A percentile compares a stretch with the other conserved stretches of the same genome.
Evolutionary conservation across 495 filamentous ascomycete genomes (phyloP).

Genomic region (Podospora pseudopauciseta): DNA sequence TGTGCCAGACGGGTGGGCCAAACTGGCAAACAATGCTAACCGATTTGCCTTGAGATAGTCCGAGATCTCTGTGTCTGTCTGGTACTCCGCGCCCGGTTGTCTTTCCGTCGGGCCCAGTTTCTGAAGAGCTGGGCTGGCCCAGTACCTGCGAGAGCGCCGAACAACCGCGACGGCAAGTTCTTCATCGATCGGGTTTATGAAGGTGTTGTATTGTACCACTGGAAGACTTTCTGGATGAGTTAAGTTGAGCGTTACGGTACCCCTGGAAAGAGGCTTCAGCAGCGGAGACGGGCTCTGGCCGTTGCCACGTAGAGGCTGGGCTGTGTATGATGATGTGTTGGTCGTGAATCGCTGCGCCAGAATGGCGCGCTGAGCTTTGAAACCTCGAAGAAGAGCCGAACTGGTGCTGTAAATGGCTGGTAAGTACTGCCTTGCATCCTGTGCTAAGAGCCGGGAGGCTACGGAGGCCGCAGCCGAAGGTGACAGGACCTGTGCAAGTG

Average conservation of each 20-base stretch:
- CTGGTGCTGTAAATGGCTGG: slow-evolving; percentile 17
- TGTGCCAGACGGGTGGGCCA: slow-evolving; percentile 34
- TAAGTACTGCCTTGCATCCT: slow-evolving; percentile 18
- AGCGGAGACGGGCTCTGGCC: slow-evolving; percentile 21
- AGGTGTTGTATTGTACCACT: slow-evolving; percentile 31
- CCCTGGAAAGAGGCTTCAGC: slow-evolving; percentile 39
- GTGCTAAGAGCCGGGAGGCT: slow-evolving; percentile 15
- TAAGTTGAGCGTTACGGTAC: slow-evolving; percentile 35
- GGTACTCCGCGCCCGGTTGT: slow-evolving; percentile 46
- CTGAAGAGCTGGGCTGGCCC: slow-evolving; percentile 39
- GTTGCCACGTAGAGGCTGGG: slow-evolving; percentile 27
- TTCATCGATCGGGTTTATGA: slow-evolving; percentile 35
- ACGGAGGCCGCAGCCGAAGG: slow-evolving; percentile 9
- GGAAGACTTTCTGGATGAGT: slow-evolving; percentile 29
- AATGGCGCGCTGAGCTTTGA: slow-evolving; percentile 21
- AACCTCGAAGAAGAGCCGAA: slow-evolving; percentile 18
- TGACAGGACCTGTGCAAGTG: slow-evolving; percentile 17
- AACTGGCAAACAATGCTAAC: slow-evolving; percentile 15
- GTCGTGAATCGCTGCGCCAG: slow-evolving; percentile 16
- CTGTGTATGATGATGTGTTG: slow-evolving; percentile 6
- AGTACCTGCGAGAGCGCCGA: slow-evolving; percentile 44
- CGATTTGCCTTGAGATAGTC: slow-evolving; percentile 17
- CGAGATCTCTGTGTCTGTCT: slow-evolving; percentile 42
- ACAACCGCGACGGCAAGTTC: slow-evolving; percentile 42
- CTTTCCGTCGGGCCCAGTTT: slow-evolving; percentile 38